phyloP scores from a whole-genome alignment of 2,329 filamentous ascomycete species.

The Clonostachys rhizophaga region DNA sequence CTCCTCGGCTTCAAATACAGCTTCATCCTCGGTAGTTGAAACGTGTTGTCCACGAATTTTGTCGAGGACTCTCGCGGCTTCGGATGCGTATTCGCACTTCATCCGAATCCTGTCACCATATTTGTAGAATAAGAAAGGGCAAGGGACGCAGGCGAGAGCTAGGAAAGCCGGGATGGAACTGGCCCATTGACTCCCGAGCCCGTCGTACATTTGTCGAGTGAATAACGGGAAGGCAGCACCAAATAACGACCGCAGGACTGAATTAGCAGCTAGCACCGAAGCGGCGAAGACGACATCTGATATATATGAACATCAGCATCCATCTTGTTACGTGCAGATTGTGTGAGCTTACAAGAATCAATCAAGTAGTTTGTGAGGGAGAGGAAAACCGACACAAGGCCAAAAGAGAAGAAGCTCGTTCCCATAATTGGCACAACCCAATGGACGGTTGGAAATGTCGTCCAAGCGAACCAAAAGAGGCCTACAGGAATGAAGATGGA shows the following conservation, averaged over 20 bases:
- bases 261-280: conserved; percentile 62
- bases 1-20: too few species aligned
- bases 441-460: conserved; percentile 42
- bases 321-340: too few species aligned
- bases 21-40: too few species aligned
- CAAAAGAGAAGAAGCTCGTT: conserved; percentile 42
- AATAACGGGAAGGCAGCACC: conserved; percentile 66
- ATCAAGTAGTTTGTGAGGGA: conserved; percentile 56
- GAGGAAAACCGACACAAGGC: conserved; percentile 56
- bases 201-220: conserved; percentile 43
- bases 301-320: too few species aligned
- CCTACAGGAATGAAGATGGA: conserved; percentile 46
- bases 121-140: conserved; percentile 56
- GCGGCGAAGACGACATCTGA: conserved; percentile 63
- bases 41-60: too few species aligned
- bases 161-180: conserved; percentile 64
- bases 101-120: conserved; percentile 47
- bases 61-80: conserved; percentile 10
- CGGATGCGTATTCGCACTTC: conserved; percentile 49
- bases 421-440: conserved; percentile 38
- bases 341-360: conserved; percentile 32
- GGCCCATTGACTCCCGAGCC: conserved; percentile 66
- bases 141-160: conserved; percentile 52
- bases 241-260: conserved; percentile 62
- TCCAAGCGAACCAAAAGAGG: conserved; percentile 59